Conservation (phyloP, 2,329 filamentous ascomycete species). For the Beauveria australis region DNA sequence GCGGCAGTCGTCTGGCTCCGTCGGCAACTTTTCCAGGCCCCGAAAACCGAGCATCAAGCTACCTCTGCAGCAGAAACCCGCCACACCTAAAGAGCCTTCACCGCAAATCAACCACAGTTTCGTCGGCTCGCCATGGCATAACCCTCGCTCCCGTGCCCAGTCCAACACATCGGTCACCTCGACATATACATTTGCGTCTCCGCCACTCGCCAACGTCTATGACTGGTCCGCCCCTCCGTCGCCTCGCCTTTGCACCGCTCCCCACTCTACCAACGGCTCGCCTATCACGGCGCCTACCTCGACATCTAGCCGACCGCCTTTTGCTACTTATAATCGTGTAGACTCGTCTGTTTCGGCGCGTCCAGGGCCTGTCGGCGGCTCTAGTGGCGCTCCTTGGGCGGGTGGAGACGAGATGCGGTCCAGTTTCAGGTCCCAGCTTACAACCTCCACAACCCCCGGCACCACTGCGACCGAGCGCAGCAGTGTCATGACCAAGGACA, state of each 20-base stretch:
- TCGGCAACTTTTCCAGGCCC: constrained; percentile 54
- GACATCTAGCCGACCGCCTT: constrained; percentile 21
- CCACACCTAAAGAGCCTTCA: background rate
- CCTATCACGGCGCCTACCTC: constrained; percentile 23
- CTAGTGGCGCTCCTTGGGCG: constrained; percentile 35
- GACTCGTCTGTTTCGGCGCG: constrained; percentile 33
- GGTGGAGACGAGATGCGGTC: constrained; percentile 44
- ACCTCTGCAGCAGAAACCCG: constrained; percentile 13
- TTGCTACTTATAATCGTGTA: constrained; percentile 19
- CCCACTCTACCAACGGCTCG: constrained; percentile 18
- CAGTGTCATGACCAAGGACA: constrained; percentile 72
- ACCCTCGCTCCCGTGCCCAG: constrained; percentile 31
- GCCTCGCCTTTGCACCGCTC: constrained; percentile 8
- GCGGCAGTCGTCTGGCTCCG: constrained; percentile 29
- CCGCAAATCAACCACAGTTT: constrained; percentile 10
- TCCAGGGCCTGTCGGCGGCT: constrained; percentile 26
- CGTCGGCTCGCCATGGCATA: constrained; percentile 29
- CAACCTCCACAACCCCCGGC: constrained; percentile 49
- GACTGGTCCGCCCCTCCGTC: constrained; percentile 3
- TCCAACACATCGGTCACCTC: constrained; percentile 42
- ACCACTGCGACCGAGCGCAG: constrained; percentile 68
- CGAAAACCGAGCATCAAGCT: constrained; percentile 45
- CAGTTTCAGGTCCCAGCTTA: constrained; percentile 49
- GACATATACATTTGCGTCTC: constrained; percentile 37
- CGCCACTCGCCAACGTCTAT: constrained; percentile 19